Conservation (phyloP, 1,139 yeast genomes). For the Hansenula sp. region DNA sequence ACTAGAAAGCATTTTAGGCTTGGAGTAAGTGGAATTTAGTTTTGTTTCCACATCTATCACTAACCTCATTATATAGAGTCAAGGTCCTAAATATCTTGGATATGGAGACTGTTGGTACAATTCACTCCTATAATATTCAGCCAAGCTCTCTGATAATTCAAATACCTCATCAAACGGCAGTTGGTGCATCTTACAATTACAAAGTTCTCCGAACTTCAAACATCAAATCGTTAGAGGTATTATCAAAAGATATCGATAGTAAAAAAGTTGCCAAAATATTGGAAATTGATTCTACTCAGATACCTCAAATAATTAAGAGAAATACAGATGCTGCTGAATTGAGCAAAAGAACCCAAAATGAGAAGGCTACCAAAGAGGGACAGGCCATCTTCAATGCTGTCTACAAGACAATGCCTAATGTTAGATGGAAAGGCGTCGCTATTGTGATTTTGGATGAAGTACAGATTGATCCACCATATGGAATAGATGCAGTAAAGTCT, state of each 20-base stretch:
- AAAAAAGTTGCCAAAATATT: constrained; percentile 20
- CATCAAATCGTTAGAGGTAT: constrained; percentile 48
- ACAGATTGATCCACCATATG: constrained; percentile 46
- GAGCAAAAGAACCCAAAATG: constrained; percentile 26
- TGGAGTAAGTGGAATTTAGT: constrained; percentile 16
- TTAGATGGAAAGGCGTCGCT: constrained; percentile 41
- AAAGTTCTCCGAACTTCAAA: constrained; percentile 55
- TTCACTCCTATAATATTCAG: constrained; percentile 53
- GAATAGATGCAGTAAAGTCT: constrained; percentile 26
- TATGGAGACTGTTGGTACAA: constrained; percentile 50
- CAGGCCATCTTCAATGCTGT: constrained; percentile 45
- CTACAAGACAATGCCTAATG: constrained; percentile 45
- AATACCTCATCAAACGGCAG: constrained; percentile 6
- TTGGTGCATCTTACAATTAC: constrained; percentile 30
- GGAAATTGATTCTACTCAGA: constrained; percentile 12
- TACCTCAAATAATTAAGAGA: constrained; percentile 19
- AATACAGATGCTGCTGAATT: constrained; percentile 17
- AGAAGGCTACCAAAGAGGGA: constrained; percentile 41
- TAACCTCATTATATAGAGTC: constrained; percentile 36
- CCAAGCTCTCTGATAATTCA: constrained; percentile 20
- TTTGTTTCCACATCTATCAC: neutral
- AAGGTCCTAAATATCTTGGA: constrained; percentile 58
- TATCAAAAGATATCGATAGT: constrained; percentile 21
- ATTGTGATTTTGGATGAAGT: constrained; percentile 52
- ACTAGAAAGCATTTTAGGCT: constrained; percentile 20